phyloP scores from a whole-genome alignment of 1,139 yeast genomes.

The Lodderomyces jiufengensis region DNA sequence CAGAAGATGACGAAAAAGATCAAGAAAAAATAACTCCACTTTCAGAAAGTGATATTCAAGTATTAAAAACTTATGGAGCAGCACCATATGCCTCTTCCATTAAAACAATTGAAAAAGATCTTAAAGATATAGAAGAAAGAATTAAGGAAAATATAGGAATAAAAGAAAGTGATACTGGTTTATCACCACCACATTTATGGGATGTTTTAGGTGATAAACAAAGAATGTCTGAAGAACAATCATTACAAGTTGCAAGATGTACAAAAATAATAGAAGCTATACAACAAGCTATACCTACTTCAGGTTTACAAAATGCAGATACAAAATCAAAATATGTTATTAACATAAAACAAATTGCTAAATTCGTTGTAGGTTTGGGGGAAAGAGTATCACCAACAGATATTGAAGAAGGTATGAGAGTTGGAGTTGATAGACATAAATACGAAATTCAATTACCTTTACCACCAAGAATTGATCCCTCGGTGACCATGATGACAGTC shows the following conservation, averaged over 20 bases:
- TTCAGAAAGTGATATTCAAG: constrained; percentile 95
- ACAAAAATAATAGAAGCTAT: constrained; percentile 84
- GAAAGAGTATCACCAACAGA: constrained; percentile 97
- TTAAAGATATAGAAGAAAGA: constrained; percentile 75
- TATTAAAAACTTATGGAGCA: constrained; percentile 91
- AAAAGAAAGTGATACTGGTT: constrained; percentile 93
- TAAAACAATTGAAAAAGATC: constrained; percentile 79
- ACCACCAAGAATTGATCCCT: constrained; percentile 96
- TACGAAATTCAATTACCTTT: constrained; percentile 95
- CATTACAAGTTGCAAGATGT: constrained; percentile 96
- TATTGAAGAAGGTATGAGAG: constrained; percentile 99
- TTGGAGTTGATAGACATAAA: constrained; percentile 96
- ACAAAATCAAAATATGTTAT: constrained; percentile 90
- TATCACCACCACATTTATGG: constrained; percentile 95
- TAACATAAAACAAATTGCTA: constrained; percentile 96
- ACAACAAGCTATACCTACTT: constrained; percentile 33
- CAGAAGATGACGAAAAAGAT: constrained; percentile 58
- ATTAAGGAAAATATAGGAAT: constrained; percentile 93
- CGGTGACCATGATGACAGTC: constrained; percentile 99
- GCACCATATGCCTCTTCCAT: constrained; percentile 89
- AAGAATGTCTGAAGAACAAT: constrained; percentile 89
- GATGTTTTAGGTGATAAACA: constrained; percentile 96
- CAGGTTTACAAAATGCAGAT: constrained; percentile 58
- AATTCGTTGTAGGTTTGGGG: constrained; percentile 93
- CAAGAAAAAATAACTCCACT: constrained; percentile 82